phyloP scores from a whole-genome alignment of 768 basidiomycete species.

The Cubamyces sp. region DNA sequence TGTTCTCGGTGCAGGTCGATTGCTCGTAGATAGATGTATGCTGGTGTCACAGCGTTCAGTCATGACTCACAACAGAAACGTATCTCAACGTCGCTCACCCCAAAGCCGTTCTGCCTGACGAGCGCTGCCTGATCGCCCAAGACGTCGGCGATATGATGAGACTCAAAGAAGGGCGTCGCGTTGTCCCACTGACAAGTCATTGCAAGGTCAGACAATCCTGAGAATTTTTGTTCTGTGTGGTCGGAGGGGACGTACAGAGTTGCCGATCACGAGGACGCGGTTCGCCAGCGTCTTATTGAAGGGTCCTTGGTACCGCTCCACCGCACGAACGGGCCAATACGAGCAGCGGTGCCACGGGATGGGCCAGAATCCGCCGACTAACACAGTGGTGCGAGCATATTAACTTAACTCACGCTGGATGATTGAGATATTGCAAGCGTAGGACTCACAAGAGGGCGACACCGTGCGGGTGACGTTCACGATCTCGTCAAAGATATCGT shows the following conservation, averaged over 20 bases:
- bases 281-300: constrained; percentile 28
- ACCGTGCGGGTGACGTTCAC: constrained; percentile 14
- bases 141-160: constrained; percentile 12
- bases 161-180: constrained; percentile 17
- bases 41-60: not conserved
- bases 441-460: constrained; percentile 12
- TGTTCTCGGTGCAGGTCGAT: constrained; percentile 10
- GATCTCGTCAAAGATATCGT: constrained; percentile 19
- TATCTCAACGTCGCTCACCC: not conserved
- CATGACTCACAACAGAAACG: no score
- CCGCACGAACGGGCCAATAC: constrained; percentile 23
- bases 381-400: no score
- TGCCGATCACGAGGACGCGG: constrained; percentile 27
- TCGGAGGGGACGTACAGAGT: constrained; percentile 18
- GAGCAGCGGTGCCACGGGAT: constrained; percentile 19
- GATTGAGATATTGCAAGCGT: not conserved
- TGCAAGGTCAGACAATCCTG: not conserved
- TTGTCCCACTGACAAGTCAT: constrained; percentile 16
- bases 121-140: constrained; percentile 19
- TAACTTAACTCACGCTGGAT: no score
- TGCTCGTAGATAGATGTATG: constrained; percentile 17
- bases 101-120: constrained; percentile 19
- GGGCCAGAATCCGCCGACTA: constrained; percentile 20
- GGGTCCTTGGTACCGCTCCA: constrained; percentile 30
- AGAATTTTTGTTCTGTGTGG: no score